phyloP scores from a whole-genome alignment of 2,329 filamentous ascomycete genomes.

The Clarireedia paspali region DNA sequence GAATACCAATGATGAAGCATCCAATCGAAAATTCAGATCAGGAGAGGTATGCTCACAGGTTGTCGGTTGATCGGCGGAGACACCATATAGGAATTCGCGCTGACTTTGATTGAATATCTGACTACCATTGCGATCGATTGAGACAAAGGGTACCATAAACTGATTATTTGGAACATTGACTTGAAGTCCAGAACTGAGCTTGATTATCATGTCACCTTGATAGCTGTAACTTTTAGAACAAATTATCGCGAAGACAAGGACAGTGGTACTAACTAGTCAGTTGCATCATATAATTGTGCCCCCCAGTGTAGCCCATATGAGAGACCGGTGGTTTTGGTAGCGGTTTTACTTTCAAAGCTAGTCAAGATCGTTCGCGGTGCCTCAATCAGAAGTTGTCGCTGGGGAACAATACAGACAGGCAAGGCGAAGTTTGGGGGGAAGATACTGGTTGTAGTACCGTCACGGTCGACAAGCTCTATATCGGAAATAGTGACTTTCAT shows the following conservation, averaged over 20 bases:
- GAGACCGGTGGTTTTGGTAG: neutral
- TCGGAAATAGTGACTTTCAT: slow-evolving; percentile 3
- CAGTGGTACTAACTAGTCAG: neutral
- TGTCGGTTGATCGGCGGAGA: neutral
- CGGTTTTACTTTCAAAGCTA: neutral
- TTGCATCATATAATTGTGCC: neutral
- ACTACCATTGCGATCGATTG: neutral
- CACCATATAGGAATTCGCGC: neutral
- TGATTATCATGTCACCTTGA: neutral
- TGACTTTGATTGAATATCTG: neutral
- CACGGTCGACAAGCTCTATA: neutral
- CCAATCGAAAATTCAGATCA: too few relatives aligned
- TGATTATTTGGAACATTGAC: neutral
- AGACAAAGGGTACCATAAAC: neutral
- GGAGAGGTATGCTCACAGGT: neutral
- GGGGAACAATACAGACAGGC: neutral
- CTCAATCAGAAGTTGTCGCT: slow-evolving; percentile 1
- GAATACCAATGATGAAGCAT: too few relatives aligned
- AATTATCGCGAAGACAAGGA: too few relatives aligned
- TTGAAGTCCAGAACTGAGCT: neutral
- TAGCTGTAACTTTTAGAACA: neutral
- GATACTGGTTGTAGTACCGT: neutral
- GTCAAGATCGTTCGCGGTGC: neutral
- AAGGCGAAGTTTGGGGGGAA: neutral
- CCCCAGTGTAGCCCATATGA: slow-evolving; percentile 1